Conservation (phyloP, 1,284 basidiomycete genomes). For the Laetiporus sulphureus region DNA sequence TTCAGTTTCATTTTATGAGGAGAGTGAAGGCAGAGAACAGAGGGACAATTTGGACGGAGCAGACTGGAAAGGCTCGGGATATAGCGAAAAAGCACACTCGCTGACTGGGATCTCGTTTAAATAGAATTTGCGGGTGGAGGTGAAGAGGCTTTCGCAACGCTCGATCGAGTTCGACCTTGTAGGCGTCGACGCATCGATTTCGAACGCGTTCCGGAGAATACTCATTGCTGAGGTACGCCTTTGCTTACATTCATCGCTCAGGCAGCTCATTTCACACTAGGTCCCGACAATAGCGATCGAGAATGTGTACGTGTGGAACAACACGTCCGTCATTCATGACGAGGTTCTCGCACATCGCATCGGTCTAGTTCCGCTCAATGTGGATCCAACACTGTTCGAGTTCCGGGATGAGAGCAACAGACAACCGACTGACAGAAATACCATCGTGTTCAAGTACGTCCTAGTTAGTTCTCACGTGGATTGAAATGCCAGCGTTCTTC, state of each 20-base stretch:
- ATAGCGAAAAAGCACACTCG: neutral
- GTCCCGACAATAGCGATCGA: slow-evolving; percentile 94
- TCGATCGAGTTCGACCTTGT: slow-evolving; percentile 94
- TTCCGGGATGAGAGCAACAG: slow-evolving; percentile 23
- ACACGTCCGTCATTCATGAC: slow-evolving; percentile 92
- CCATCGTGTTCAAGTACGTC: slow-evolving; percentile 69
- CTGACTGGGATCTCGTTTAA: neutral
- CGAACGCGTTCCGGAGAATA: slow-evolving; percentile 90
- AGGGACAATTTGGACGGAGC: too few species aligned
- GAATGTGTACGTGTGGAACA: slow-evolving; percentile 92
- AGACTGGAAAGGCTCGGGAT: too few species aligned
- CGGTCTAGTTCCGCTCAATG: slow-evolving; percentile 84
- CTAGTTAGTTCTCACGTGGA: neutral
- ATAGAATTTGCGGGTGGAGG: slow-evolving; percentile 67
- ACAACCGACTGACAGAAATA: slow-evolving; percentile 80
- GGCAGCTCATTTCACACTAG: too few species aligned
- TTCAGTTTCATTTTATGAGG: too few species aligned
- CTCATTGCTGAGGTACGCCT: slow-evolving; percentile 86
- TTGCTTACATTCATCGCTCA: neutral
- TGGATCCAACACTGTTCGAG: slow-evolving; percentile 71
- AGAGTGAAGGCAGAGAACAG: too few species aligned
- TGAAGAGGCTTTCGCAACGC: slow-evolving; percentile 74
- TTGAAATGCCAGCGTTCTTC: neutral
- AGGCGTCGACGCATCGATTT: slow-evolving; percentile 93
- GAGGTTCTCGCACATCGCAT: slow-evolving; percentile 90